Evolutionary conservation across 441 rosid genomes (phyloP).

Genomic region (Euphorbia schlechtendalii): DNA sequence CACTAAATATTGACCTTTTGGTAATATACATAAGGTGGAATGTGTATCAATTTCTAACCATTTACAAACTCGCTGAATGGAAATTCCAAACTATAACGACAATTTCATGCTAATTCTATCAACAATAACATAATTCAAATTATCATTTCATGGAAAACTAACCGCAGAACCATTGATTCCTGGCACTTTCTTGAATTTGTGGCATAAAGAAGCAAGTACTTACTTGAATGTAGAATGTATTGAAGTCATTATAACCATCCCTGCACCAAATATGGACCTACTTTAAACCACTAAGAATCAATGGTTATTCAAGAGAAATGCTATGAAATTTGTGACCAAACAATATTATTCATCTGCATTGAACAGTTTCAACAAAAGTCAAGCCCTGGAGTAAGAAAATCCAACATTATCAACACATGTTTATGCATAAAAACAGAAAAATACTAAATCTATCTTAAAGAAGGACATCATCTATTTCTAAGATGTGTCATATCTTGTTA

Average conservation of each 20-base stretch:
- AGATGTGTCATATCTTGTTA: no score
- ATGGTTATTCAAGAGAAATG: background rate
- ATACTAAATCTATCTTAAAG: background rate
- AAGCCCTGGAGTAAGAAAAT: background rate
- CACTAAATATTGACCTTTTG: background rate
- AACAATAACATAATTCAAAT: background rate
- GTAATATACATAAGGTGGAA: background rate
- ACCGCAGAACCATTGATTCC: constrained; percentile 44
- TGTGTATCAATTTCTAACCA: background rate
- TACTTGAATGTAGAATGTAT: constrained; percentile 99
- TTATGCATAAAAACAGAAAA: background rate
- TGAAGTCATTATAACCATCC: constrained; percentile 97
- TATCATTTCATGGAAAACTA: background rate
- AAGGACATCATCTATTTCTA: background rate
- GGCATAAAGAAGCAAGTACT: constrained; percentile 22
- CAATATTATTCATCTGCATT: background rate
- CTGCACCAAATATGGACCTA: constrained; percentile 4
- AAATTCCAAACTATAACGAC: background rate
- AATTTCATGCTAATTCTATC: background rate
- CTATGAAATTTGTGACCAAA: background rate
- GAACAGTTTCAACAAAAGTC: background rate
- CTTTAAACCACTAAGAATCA: background rate
- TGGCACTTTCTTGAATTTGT: background rate
- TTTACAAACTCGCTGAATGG: background rate
- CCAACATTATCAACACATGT: background rate